A percentile compares a stretch with the other conserved stretches of the same genome.
phyloP scores from a whole-genome alignment of 768 basidiomycete species.

The Psilocybe tampanensis region DNA sequence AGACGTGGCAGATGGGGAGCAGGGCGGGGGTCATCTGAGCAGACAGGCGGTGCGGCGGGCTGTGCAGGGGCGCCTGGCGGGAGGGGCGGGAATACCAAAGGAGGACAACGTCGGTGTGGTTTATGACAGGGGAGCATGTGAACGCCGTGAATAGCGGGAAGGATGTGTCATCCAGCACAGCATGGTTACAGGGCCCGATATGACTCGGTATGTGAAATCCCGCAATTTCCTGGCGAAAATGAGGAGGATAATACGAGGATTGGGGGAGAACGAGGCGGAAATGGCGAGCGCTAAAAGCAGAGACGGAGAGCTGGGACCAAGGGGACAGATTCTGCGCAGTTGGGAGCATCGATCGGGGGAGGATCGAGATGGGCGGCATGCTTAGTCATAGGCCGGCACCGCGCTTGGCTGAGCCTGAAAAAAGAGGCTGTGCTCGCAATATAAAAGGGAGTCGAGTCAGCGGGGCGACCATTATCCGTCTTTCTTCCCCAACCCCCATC shows the following conservation, averaged over 20 bases:
- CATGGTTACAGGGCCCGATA: slow-evolving; percentile 22
- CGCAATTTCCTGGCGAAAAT: neutral
- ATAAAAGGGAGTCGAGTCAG: slow-evolving; percentile 31
- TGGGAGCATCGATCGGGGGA: slow-evolving; percentile 8
- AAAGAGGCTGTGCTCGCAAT: slow-evolving; percentile 24
- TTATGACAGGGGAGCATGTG: slow-evolving; percentile 17
- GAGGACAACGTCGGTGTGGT: slow-evolving; percentile 19
- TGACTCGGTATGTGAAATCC: slow-evolving; percentile 33
- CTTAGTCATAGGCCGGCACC: slow-evolving; percentile 18
- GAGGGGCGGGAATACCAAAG: slow-evolving; percentile 15
- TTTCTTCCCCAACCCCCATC: slow-evolving; percentile 22
- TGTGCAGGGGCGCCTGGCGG: slow-evolving; percentile 15
- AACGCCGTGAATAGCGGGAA: slow-evolving; percentile 25
- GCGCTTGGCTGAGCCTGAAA: slow-evolving; percentile 23
- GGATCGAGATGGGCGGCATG: slow-evolving; percentile 11
- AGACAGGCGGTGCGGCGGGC: slow-evolving; percentile 13
- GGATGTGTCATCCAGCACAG: slow-evolving; percentile 24
- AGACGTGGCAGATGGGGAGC: slow-evolving; percentile 4
- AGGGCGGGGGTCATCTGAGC: slow-evolving; percentile 8
- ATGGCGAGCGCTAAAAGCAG: neutral
- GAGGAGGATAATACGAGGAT: neutral
- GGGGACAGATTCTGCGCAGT: neutral
- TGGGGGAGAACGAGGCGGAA: neutral
- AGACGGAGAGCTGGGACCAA: neutral
- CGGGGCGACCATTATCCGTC: slow-evolving; percentile 10